These are phyloP conservation scores for Chlorella vulgaris DNA, from an alignment of 139 green algal species.

Conservation along the genomic window DNA sequence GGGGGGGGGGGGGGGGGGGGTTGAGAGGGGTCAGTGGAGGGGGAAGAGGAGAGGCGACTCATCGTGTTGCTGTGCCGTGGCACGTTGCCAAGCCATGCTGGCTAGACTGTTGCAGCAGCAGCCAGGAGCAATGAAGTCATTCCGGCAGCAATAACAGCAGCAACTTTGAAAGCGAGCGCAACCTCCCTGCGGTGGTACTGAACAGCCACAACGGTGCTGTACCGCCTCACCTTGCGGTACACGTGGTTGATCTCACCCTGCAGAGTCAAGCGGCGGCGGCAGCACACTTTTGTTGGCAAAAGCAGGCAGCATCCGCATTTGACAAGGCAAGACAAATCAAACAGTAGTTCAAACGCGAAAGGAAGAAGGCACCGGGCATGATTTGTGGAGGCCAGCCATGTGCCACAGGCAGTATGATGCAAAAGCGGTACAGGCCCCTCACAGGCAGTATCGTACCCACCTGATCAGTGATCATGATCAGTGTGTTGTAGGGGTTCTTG, in stretches of 20 bases:
- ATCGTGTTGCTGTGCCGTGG: neutral
- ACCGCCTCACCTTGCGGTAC: constrained; percentile 48
- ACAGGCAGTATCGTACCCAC: neutral
- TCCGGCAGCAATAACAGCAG: neutral
- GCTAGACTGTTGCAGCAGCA: no score
- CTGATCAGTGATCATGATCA: constrained; percentile 63
- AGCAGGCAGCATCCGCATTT: no score
- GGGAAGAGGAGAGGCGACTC: neutral
- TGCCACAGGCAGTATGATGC: neutral
- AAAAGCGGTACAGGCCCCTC: neutral
- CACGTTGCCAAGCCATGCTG: no score
- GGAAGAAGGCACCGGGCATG: no score
- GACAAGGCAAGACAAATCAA: no score
- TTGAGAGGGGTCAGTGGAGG: neutral
- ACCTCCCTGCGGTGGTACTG: neutral
- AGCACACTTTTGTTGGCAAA: no score
- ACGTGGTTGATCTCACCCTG: constrained; percentile 52
- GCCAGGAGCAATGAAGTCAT: no score
- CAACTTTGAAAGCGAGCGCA: no score
- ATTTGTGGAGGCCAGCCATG: no score
- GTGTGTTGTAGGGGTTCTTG: constrained; percentile 51
- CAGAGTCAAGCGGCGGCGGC: neutral
- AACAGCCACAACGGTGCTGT: neutral
- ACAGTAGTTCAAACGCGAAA: no score
- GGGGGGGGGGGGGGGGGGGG: neutral